Evolutionary conservation across 805 yeast species (phyloP).

Genomic region (Kockiozyma suomiensis): DNA sequence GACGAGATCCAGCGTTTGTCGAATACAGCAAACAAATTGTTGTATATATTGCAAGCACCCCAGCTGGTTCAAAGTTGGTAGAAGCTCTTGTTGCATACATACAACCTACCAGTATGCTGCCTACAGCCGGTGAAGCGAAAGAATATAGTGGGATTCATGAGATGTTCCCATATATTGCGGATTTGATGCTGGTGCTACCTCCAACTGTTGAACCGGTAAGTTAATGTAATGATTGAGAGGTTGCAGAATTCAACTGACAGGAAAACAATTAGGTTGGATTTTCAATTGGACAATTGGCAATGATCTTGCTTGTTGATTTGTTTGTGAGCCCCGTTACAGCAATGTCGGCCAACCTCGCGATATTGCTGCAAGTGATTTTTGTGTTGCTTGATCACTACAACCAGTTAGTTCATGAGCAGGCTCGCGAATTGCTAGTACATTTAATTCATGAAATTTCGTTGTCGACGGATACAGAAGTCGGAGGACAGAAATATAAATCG

Average conservation of each 20-base stretch:
- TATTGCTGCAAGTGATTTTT: conserved; percentile 75
- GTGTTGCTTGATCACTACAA: conserved; percentile 87
- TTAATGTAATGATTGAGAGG: background rate
- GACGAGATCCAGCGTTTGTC: conserved; percentile 73
- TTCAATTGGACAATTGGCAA: conserved; percentile 83
- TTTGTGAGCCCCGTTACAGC: conserved; percentile 67
- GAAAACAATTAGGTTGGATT: conserved; percentile 53
- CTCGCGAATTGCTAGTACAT: conserved; percentile 72
- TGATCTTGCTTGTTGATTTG: conserved; percentile 81
- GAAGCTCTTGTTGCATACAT: conserved; percentile 69
- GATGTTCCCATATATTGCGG: conserved; percentile 74
- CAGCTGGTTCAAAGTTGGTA: conserved; percentile 59
- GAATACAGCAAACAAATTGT: conserved; percentile 79
- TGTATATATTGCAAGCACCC: conserved; percentile 58
- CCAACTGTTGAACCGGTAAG: conserved; percentile 58
- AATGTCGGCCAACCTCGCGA: conserved; percentile 62
- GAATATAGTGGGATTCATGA: conserved; percentile 40
- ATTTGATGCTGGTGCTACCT: conserved; percentile 60
- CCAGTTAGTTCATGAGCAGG: conserved; percentile 80
- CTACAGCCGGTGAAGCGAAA: conserved; percentile 51
- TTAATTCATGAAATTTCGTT: conserved; percentile 66
- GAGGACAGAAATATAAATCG: conserved; percentile 12
- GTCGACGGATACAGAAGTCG: conserved; percentile 49
- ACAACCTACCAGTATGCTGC: conserved; percentile 89
- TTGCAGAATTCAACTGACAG: background rate